Evolutionary conservation across 2,329 filamentous ascomycete species (phyloP), one percentile per base, ranked within the genome.

Genomic region (Daldinia eschscholtzii): DNA sequence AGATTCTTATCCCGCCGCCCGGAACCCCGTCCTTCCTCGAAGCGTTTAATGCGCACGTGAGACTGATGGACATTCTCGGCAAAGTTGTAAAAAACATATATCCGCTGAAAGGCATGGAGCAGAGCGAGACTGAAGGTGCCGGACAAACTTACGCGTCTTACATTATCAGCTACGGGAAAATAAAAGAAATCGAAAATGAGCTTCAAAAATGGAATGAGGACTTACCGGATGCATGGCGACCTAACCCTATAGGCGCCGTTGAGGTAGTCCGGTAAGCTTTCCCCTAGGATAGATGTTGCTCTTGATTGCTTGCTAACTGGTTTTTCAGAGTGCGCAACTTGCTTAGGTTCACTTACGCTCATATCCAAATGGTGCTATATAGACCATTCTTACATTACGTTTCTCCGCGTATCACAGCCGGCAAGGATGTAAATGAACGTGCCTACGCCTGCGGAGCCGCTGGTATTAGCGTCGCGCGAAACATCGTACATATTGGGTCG

Each of bases 341-440:
- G 26, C 83, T 96, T 20, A 87, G 92, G 39, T 91, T 96, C 79
- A 88, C 90, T n/a, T 95, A 92, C 77, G 92, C 91, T 1, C 92
- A 95, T 75, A 91, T 94, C 4, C 93, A 95, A 76, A 90, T 96
- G 78, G 89, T 96, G 76, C 82, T 96, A 1, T 96, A 96, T 75
- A 85, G 93, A 18, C 93, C 93, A 0, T 96, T 96, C 77, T 81
- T 96, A 12, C 93, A 96, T 77, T 96, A 95, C 73, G 89, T 93
- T 15, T 93, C 92, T 6, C 89, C 89, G 9, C 84, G 87, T 48
- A 81, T 88, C 2, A 85, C 83, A 56, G 82, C 84, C 58, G 84
- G 83, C 9, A 88, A 84, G 70, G 83, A 83, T 53, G 83, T 92
- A n/a, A 92, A 94, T 73, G 90, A 93, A 72, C 85, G 92, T 59